Conservation (phyloP, 1,284 basidiomycete species). For the Ceratobasidium sp. region DNA sequence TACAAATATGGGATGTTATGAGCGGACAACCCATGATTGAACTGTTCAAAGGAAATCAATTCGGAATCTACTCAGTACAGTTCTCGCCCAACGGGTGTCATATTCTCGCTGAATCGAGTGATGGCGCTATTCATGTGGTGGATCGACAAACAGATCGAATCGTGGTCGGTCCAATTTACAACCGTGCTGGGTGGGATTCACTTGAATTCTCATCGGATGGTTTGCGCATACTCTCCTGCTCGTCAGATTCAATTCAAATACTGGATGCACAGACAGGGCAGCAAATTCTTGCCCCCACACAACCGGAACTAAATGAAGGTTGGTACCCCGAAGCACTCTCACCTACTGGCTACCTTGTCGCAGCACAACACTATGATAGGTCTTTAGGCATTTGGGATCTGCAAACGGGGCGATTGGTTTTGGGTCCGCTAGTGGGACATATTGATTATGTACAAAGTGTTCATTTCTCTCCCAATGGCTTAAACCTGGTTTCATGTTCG, state of each 20-base stretch:
- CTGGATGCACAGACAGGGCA: no score
- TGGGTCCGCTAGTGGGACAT: not conserved
- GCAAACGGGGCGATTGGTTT: not conserved
- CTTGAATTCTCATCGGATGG: constrained; percentile 25
- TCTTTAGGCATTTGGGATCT: not conserved
- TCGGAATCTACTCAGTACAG: not conserved
- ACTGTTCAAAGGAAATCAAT: not conserved
- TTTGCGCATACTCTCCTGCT: constrained; percentile 15
- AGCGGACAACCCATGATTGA: not conserved
- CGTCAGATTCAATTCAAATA: not conserved
- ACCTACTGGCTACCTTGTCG: no score
- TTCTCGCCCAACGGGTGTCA: not conserved
- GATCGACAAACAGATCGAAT: not conserved
- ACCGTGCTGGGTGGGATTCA: constrained; percentile 6
- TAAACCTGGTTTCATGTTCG: not conserved
- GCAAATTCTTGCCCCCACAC: no score
- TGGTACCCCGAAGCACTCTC: no score
- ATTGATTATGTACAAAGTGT: not conserved
- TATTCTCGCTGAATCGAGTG: constrained; percentile 29
- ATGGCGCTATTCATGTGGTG: constrained; percentile 24
- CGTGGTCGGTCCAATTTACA: not conserved
- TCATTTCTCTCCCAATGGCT: not conserved
- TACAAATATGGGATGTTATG: not conserved
- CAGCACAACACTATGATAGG: no score
- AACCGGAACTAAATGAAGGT: no score